Percentiles rank a stretch among this genome's conserved stretches.
phyloP scores from a whole-genome alignment of 768 basidiomycete genomes.

The Lentinula detonsa region DNA sequence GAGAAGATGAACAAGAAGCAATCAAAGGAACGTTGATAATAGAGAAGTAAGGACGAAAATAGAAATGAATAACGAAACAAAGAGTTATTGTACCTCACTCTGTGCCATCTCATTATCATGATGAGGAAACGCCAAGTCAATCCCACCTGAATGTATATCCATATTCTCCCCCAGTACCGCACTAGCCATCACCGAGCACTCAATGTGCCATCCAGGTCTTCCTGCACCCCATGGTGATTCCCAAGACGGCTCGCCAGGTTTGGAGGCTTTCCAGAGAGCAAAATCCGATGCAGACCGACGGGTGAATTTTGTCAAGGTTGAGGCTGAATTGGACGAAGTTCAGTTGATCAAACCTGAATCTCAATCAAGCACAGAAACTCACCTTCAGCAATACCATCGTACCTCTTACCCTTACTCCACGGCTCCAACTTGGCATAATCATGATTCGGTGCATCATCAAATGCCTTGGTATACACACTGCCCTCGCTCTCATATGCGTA shows the following conservation, averaged over 20 bases:
- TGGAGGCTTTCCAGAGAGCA: conserved; percentile 96
- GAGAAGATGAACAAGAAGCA: neutral
- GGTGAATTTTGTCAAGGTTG: conserved; percentile 49
- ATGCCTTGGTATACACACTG: conserved; percentile 80
- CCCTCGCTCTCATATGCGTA: conserved; percentile 67
- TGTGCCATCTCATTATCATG: conserved; percentile 99
- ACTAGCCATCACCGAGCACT: conserved; percentile 97
- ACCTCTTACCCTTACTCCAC: conserved; percentile 91
- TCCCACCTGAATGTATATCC: conserved; percentile 97
- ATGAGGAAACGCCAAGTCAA: conserved; percentile 97
- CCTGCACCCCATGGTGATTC: conserved; percentile 93
- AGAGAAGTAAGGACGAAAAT: neutral
- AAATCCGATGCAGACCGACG: conserved; percentile 88
- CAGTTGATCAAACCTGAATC: neutral
- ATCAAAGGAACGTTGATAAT: too few relatives aligned
- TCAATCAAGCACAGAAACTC: neutral
- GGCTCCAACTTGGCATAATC: conserved; percentile 93
- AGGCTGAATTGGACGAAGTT: conserved; percentile 31
- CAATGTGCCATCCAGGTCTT: conserved; percentile 99
- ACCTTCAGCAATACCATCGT: conserved; percentile 89
- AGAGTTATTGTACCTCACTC: conserved; percentile 58
- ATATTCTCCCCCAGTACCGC: conserved; percentile 85
- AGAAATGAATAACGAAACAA: neutral
- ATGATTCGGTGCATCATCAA: conserved; percentile 73
- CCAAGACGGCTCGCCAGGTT: conserved; percentile 96